Conservation (phyloP, 345 rosid genomes). For the Pseudoturritis turrita region DNA sequence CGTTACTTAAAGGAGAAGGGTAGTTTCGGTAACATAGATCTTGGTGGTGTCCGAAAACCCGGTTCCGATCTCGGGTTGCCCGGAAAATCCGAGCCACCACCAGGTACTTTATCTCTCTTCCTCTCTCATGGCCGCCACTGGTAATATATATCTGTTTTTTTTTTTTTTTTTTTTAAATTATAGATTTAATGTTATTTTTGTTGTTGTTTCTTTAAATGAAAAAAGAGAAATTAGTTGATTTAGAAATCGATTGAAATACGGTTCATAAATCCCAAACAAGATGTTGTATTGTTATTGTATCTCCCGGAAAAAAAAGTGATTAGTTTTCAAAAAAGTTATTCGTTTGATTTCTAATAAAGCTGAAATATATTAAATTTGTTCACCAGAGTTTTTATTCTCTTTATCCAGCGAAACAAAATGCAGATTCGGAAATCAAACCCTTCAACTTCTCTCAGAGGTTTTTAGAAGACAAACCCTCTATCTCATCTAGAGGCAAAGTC, state of each 20-base stretch:
- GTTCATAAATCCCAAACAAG: background rate
- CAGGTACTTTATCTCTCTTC: constrained; percentile 14
- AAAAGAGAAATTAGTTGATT: background rate
- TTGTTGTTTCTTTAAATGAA: no score
- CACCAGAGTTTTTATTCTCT: background rate
- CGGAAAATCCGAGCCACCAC: background rate
- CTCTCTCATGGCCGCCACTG: background rate
- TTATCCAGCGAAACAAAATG: constrained; percentile 15
- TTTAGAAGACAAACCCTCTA: background rate
- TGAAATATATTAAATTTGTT: background rate
- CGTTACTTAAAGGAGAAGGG: constrained; percentile 63
- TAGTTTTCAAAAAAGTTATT: background rate
- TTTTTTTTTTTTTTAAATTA: background rate
- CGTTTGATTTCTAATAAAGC: background rate
- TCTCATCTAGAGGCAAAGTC: constrained; percentile 7
- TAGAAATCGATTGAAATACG: background rate
- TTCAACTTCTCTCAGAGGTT: background rate
- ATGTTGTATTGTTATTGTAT: background rate
- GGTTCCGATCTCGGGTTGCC: background rate
- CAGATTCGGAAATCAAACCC: background rate
- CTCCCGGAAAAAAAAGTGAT: background rate
- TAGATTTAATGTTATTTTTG: background rate
- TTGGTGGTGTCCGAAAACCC: constrained; percentile 26
- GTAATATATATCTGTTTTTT: background rate
- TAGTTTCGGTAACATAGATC: constrained; percentile 41